Conservation (phyloP, 2,329 filamentous ascomycete genomes). For the Xylaria sp. region DNA sequence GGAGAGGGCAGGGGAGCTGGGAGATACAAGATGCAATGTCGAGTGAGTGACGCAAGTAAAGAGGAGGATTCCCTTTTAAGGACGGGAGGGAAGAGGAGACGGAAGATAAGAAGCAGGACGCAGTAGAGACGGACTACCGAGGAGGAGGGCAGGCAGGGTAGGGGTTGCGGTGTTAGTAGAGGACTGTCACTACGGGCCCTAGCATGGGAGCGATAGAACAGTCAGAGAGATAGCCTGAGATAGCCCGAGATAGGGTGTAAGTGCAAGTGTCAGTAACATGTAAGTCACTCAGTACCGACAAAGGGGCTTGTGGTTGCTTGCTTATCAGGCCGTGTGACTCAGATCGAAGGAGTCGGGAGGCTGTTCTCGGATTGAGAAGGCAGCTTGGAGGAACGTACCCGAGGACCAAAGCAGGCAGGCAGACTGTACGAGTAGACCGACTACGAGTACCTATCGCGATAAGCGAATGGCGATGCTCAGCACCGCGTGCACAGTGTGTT, state of each 20-base stretch:
- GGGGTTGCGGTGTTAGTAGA: background rate
- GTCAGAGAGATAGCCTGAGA: conserved; percentile 3
- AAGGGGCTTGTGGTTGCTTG: conserved; percentile 15
- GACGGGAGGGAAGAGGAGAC: conserved; percentile 8
- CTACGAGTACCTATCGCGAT: background rate
- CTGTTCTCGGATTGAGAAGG: conserved; percentile 15
- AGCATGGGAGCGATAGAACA: conserved; percentile 1
- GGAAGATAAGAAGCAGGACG: background rate
- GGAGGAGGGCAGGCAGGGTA: background rate
- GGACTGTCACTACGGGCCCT: background rate
- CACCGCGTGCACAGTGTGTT: background rate
- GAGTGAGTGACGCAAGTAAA: background rate
- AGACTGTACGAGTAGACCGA: background rate
- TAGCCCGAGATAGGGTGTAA: background rate
- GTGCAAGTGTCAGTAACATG: background rate
- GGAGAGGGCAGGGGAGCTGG: background rate
- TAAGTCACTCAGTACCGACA: conserved; percentile 12
- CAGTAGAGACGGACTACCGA: too few species aligned
- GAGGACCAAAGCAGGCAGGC: background rate
- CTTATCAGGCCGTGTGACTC: conserved; percentile 28
- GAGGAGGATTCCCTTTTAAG: background rate
- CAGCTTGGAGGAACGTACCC: background rate
- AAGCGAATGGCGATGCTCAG: background rate
- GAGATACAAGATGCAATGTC: background rate
- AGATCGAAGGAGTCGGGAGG: conserved; percentile 20